Evolutionary conservation across 2,329 filamentous ascomycete genomes (phyloP), one percentile per base, ranked within the genome.

Genomic region (Cordyceps cicadae): DNA sequence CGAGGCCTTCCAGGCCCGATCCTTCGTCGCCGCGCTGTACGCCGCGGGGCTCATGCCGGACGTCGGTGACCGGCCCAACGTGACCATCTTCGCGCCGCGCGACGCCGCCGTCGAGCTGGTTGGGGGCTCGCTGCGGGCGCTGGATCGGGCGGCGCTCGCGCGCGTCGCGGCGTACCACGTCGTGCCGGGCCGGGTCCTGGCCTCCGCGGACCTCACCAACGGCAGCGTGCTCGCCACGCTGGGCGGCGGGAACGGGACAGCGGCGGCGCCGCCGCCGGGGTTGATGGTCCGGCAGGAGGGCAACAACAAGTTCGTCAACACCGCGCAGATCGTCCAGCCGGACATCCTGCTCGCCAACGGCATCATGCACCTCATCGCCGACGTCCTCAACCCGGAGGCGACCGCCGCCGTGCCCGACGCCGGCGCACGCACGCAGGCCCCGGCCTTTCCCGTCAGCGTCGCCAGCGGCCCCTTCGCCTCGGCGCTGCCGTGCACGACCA

Each of bases 31-130:
- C 14, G 68, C 63, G 8, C 66, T 74, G 7, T 72, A 73, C 61
- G 67, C 68, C 17, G 64, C 68, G 9, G 60, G 67, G 1, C 62
- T 75, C 19, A 70, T 76, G 68, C 71, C 72, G 3, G 70, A 74
- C 19, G 68, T 85, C 54, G 74, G 79, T 62, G 67, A 70, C 14
- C 68, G 72, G 8, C 67, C 71, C 45, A 70, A 72, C 67, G 64
- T 88, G 45, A 89, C 87, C 60, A 76, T 89, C 63, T 88, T 89
- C 64, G 84, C 81, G 0, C 86, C 87, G 1, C 78, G 74, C 67
- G 85, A 87, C 69, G 74, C 74, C 2, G 85, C 85, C 14, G 85
- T 88, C 73, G 74, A 79, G 39, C 71, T 74, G 29, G 81, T 88
- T 49, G 83, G 80, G 60, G 82, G 77, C 54, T 73, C 79, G 29